phyloP scores from a whole-genome alignment of 2,329 filamentous ascomycete genomes.

The Dryadomyces quercus-mongolicae region DNA sequence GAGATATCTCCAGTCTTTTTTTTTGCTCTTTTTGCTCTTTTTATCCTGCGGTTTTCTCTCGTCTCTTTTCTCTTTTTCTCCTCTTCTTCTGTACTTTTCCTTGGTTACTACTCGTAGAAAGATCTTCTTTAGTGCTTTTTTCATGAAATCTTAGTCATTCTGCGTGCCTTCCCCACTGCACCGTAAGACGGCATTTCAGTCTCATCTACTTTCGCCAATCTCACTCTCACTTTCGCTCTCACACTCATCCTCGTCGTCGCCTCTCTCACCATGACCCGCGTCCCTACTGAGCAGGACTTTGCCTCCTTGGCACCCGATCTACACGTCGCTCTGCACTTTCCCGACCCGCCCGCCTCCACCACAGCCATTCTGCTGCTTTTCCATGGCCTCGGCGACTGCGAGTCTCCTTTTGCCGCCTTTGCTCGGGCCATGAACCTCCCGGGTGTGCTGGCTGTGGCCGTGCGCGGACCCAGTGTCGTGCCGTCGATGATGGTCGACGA shows the following conservation, averaged over 20 bases:
- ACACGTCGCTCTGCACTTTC: conserved; percentile 34
- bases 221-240: background rate
- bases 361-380: conserved; percentile 70
- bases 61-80: background rate
- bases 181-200: background rate
- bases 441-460: conserved; percentile 61
- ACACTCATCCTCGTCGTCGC: background rate
- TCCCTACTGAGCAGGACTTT: conserved; percentile 40
- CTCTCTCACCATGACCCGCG: conserved; percentile 17
- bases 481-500: conserved; percentile 48
- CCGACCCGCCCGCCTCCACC: conserved; percentile 44
- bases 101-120: too few relatives aligned
- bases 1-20: background rate
- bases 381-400: conserved; percentile 72
- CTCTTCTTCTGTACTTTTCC: too few relatives aligned
- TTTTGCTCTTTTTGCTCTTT: background rate
- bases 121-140: too few relatives aligned
- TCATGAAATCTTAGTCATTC: too few relatives aligned
- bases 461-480: conserved; percentile 57
- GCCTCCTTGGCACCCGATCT: conserved; percentile 27
- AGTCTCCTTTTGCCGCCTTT: conserved; percentile 55
- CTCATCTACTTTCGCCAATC: background rate
- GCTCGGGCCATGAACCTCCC: conserved; percentile 59
- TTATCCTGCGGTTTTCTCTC: background rate
- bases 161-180: too few relatives aligned